A percentile compares a stretch with the other conserved stretches of the same genome.
phyloP scores from a whole-genome alignment of 1,139 yeast species.

The Candida sp. region DNA sequence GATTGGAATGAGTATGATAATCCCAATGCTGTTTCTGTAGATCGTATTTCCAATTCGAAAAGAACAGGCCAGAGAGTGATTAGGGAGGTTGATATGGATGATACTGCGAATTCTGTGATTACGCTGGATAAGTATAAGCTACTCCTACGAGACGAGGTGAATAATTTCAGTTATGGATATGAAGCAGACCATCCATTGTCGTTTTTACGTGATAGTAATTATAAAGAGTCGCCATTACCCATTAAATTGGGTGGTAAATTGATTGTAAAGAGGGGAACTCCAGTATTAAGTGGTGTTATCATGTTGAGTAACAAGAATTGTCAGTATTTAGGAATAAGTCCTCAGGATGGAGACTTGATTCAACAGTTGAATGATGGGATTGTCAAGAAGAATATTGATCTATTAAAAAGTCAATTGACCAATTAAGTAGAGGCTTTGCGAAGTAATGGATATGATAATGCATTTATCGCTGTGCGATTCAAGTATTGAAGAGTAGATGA shows the following conservation, averaged over 20 bases:
- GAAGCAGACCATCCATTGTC: constrained; percentile 34
- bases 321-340: constrained; percentile 30
- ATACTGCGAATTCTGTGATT: constrained; percentile 4
- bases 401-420: constrained; percentile 20
- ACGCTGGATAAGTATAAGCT: constrained; percentile 26
- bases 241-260: constrained; percentile 39
- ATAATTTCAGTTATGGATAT: constrained; percentile 36
- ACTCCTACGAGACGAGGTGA: constrained; percentile 26
- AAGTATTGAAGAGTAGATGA: too few species aligned
- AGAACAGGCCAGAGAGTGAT: constrained; percentile 18
- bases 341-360: constrained; percentile 18
- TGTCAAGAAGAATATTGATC: constrained; percentile 31
- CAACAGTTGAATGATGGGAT: constrained; percentile 28
- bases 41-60: constrained; percentile 20
- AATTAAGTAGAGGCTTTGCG: constrained; percentile 1
- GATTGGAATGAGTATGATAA: constrained; percentile 37
- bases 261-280: constrained; percentile 28
- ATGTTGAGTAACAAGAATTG: constrained; percentile 28
- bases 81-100: constrained; percentile 30
- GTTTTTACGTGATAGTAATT: constrained; percentile 22
- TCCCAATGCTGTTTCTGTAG: constrained; percentile 41
- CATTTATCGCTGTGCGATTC: too few species aligned
- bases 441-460: neutral
- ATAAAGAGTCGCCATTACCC: constrained; percentile 26
- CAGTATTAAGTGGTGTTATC: constrained; percentile 31